A percentile compares a stretch with the other conserved stretches of the same genome.
These are phyloP conservation scores for Drechmeria coniospora DNA, from an alignment of 2,329 filamentous ascomycete species.

Conservation along the genomic window DNA sequence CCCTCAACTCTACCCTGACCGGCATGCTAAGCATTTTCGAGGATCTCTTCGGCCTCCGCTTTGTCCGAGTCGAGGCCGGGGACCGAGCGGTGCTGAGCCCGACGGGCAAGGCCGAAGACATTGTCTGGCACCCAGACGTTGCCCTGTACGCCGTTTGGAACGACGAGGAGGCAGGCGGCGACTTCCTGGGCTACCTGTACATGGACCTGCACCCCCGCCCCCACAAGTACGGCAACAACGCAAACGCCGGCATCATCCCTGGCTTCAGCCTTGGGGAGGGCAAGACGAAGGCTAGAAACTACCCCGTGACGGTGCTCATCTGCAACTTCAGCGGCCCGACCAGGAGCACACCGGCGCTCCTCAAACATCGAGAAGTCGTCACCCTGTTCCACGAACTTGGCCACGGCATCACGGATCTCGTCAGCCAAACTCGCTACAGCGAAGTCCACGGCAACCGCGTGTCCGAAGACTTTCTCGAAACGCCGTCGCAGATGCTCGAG, in stretches of 20 bases:
- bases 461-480: slow-evolving; percentile 55
- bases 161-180: slow-evolving; percentile 51
- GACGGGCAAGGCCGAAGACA: slow-evolving; percentile 53
- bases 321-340: slow-evolving; percentile 80
- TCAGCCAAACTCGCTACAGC: slow-evolving; percentile 45
- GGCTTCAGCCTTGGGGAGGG: slow-evolving; percentile 53
- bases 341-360: slow-evolving; percentile 56
- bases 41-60: slow-evolving; percentile 64
- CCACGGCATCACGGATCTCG: slow-evolving; percentile 55
- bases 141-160: slow-evolving; percentile 73
- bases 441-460: slow-evolving; percentile 54
- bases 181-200: slow-evolving; percentile 70
- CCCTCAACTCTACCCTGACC: slow-evolving; percentile 54
- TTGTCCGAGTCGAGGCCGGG: slow-evolving; percentile 54
- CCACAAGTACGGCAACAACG: slow-evolving; percentile 74
- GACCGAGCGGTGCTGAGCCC: slow-evolving; percentile 51
- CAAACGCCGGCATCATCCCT: slow-evolving; percentile 70
- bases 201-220: slow-evolving; percentile 66
- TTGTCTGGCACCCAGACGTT: slow-evolving; percentile 74
- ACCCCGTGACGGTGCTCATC: slow-evolving; percentile 65
- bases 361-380: slow-evolving; percentile 73
- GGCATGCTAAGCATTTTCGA: slow-evolving; percentile 78
- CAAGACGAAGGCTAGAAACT: slow-evolving; percentile 52
- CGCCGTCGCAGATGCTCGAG: slow-evolving; percentile 58
- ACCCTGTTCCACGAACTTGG: slow-evolving; percentile 69